Evolutionary conservation across 2,329 filamentous ascomycete genomes (phyloP).

Genomic region (Hymenoscyphus linearis): DNA sequence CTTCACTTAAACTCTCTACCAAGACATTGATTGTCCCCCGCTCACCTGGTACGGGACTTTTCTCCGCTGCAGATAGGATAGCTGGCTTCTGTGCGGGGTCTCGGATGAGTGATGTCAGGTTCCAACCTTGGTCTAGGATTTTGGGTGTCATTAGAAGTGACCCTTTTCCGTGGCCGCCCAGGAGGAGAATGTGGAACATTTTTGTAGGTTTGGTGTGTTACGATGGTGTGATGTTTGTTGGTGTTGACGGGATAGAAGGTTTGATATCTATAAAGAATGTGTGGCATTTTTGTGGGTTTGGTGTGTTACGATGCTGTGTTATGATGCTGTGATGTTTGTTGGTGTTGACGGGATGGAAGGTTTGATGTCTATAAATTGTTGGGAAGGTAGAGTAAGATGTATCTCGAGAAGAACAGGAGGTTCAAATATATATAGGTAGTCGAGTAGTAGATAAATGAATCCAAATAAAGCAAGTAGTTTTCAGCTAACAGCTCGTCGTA

Average conservation of each 20-base stretch:
- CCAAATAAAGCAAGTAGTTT: background rate
- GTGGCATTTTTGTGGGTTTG: constrained; percentile 10
- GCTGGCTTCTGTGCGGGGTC: constrained; percentile 59
- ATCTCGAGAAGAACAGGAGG: too few species aligned
- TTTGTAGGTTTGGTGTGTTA: background rate
- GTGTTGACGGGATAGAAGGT: background rate
- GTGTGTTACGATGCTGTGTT: background rate
- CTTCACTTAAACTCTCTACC: constrained; percentile 57
- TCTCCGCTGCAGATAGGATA: constrained; percentile 48
- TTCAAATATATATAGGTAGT: too few species aligned
- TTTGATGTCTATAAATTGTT: too few species aligned
- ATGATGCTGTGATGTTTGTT: too few species aligned
- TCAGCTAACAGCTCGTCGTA: background rate
- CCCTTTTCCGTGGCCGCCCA: constrained; percentile 79
- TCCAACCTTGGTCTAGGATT: constrained; percentile 68
- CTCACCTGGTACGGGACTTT: constrained; percentile 22
- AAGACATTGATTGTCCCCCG: constrained; percentile 64
- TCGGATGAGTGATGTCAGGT: constrained; percentile 73
- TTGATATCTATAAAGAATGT: too few species aligned
- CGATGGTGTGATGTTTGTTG: background rate
- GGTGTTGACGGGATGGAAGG: background rate
- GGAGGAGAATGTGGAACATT: constrained; percentile 38
- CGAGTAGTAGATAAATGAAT: background rate
- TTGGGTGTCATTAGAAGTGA: constrained; percentile 70
- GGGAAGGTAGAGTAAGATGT: too few species aligned